Percentiles rank a stretch among this genome's conserved stretches.
These are phyloP conservation scores for Cercospora brassicicola DNA, from an alignment of 2,329 filamentous ascomycete species.

Conservation along the genomic window DNA sequence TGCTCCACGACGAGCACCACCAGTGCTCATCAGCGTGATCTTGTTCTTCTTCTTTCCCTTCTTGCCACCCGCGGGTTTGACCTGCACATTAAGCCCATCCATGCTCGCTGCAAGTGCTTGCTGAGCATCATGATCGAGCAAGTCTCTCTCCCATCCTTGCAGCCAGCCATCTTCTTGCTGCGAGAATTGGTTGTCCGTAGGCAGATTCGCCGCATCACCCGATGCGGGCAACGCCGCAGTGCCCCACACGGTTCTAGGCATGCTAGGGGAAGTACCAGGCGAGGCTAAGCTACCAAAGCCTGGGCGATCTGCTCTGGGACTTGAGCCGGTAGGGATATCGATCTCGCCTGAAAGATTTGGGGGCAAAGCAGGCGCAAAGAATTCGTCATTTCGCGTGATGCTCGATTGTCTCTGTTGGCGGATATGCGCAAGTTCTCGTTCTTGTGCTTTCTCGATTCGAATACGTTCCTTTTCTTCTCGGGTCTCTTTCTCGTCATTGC, in stretches of 20 bases:
- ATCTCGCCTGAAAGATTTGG: slow-evolving; percentile 37
- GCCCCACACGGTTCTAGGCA: slow-evolving; percentile 86
- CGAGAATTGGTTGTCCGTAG: slow-evolving; percentile 42
- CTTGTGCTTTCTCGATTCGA: slow-evolving; percentile 77
- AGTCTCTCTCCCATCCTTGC: slow-evolving; percentile 76
- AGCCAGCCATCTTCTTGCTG: slow-evolving; percentile 78
- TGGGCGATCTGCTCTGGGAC: slow-evolving; percentile 57
- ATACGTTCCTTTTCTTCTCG: slow-evolving; percentile 83
- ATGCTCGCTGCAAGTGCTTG: slow-evolving; percentile 22
- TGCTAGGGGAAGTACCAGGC: slow-evolving; percentile 77
- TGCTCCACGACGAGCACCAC: slow-evolving; percentile 33
- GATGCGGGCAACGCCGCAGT: slow-evolving; percentile 67
- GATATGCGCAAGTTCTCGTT: slow-evolving; percentile 66
- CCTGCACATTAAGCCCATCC: slow-evolving; percentile 21
- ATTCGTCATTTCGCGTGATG: slow-evolving; percentile 46
- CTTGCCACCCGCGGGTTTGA: slow-evolving; percentile 50
- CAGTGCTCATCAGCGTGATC: slow-evolving; percentile 68
- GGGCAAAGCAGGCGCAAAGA: slow-evolving; percentile 34
- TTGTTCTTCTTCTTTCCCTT: slow-evolving; percentile 68
- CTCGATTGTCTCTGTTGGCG: slow-evolving; percentile 60
- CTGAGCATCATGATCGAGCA: slow-evolving; percentile 65
- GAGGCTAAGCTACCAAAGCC: slow-evolving; percentile 70
- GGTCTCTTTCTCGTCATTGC: slow-evolving; percentile 77
- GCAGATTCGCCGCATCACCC: slow-evolving; percentile 48
- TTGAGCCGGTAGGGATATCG: slow-evolving; percentile 40